Evolutionary conservation across 257 asterid genomes (phyloP), one percentile per base, ranked within the genome.

Genomic region (Salvia rosmarinus): DNA sequence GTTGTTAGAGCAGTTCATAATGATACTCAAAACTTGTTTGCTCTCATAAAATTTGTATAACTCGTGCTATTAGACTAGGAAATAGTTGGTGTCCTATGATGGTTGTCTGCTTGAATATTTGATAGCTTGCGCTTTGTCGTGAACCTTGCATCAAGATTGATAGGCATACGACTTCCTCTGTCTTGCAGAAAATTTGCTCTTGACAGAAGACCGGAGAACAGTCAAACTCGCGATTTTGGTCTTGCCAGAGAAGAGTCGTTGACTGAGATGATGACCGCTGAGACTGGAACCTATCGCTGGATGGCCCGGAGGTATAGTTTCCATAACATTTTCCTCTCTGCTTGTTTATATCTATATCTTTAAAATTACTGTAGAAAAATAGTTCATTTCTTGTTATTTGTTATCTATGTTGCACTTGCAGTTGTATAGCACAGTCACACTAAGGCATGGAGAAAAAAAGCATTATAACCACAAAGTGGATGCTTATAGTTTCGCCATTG

Each of bases 211-310:
- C 73, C 84, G 82, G 37, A 86, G 82, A 78, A 91, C 95, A 8
- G 81, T 94, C 25, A 91, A 94, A 82, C 89, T 94, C 39, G 99
- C 95, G 99, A 94, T 82, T 94, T 94, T 71, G 99, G 99, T 64
- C 83, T 94, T 86, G 99, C 99, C 56, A 88, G 99, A 83, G 97
- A 94, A 83, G 99, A 94, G 81, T 81, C 99, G 3, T 76, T 94
- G 88, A 94, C 99, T 16, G 97, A 94, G 86, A 94, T 94, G 99
- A 94, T 94, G 99, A 94, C 99, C 19, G 99, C 99, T 19, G 99
- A 94, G 85, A 94, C 99, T 0, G 98, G 99, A 84, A 94, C 99
- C n/a, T 94, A 94, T 71, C 97, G 98, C 50, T 94, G 99, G 99
- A 91, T 94, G 99, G 99, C 99, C 44, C 99, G n/a, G 98, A 4